These are phyloP conservation scores for Saturnispora zaruensis DNA, from an alignment of 805 yeast species.

Conservation along the genomic window DNA sequence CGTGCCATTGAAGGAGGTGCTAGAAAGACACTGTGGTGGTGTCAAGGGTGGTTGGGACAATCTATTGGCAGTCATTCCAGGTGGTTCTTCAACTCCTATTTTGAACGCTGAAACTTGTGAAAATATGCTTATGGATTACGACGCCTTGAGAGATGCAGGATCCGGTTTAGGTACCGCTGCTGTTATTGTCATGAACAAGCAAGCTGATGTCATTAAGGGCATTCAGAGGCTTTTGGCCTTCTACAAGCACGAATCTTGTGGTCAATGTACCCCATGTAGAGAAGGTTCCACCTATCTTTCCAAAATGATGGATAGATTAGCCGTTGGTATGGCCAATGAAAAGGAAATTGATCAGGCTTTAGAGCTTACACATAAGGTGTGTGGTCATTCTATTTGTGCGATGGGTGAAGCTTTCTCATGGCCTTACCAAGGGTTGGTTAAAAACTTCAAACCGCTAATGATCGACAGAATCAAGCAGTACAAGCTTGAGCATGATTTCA, in stretches of 20 bases:
- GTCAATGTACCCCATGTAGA: conserved; percentile 92
- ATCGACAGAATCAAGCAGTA: conserved; percentile 65
- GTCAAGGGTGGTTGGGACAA: conserved; percentile 91
- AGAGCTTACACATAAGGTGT: conserved; percentile 79
- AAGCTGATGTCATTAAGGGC: conserved; percentile 76
- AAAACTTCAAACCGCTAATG: conserved; percentile 76
- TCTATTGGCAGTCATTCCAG: conserved; percentile 79
- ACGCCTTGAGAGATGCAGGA: conserved; percentile 75
- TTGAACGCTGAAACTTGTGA: conserved; percentile 61
- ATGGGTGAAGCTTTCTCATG: conserved; percentile 91
- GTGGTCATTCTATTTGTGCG: conserved; percentile 89
- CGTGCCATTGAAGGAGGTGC: conserved; percentile 70
- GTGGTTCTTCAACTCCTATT: conserved; percentile 83
- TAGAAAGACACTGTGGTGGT: conserved; percentile 88
- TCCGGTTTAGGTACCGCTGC: conserved; percentile 92
- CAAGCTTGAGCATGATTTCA: conserved; percentile 35
- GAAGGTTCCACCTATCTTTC: conserved; percentile 86
- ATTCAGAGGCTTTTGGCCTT: conserved; percentile 79
- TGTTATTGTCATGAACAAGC: conserved; percentile 83
- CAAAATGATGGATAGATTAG: conserved; percentile 78
- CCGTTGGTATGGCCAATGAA: conserved; percentile 68
- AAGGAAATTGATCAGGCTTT: conserved; percentile 78
- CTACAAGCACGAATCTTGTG: conserved; percentile 89
- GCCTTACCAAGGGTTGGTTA: conserved; percentile 86
- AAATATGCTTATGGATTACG: conserved; percentile 76